Evolutionary conservation across 192 early-diverging fungal species (phyloP).

Genomic region (Coemansia furcata): DNA sequence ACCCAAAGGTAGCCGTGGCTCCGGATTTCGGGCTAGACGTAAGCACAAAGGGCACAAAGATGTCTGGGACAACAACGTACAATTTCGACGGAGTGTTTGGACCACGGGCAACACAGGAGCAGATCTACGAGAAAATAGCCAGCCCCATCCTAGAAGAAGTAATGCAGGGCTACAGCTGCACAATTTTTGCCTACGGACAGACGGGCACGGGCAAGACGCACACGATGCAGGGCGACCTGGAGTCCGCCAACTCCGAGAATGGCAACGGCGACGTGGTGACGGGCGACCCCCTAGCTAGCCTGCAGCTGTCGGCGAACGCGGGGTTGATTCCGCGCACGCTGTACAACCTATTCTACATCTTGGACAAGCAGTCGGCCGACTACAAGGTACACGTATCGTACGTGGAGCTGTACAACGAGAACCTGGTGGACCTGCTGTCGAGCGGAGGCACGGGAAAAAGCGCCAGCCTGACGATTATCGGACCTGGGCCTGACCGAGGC

Average conservation of each 20-base stretch:
- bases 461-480: slow-evolving; percentile 64
- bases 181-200: slow-evolving; percentile 83
- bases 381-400: slow-evolving; percentile 84
- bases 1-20: slow-evolving; percentile 56
- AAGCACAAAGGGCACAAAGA: slow-evolving; percentile 35
- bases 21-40: slow-evolving; percentile 62
- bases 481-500: slow-evolving; percentile 65
- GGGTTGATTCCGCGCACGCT: slow-evolving; percentile 92
- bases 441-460: background rate
- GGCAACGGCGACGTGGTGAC: background rate
- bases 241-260: slow-evolving; percentile 15
- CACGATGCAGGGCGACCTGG: slow-evolving; percentile 93
- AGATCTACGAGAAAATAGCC: slow-evolving; percentile 77
- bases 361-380: slow-evolving; percentile 69
- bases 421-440: slow-evolving; percentile 80
- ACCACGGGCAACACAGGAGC: slow-evolving; percentile 68
- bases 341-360: slow-evolving; percentile 69
- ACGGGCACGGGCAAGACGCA: slow-evolving; percentile 95
- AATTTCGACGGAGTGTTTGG: slow-evolving; percentile 92
- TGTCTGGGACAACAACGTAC: slow-evolving; percentile 65
- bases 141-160: slow-evolving; percentile 82
- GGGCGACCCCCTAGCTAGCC: slow-evolving; percentile 4
- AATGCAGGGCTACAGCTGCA: slow-evolving; percentile 71
- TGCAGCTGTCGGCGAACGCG: slow-evolving; percentile 51
- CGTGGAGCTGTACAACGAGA: slow-evolving; percentile 95